Evolutionary conservation across 768 basidiomycete genomes (phyloP), one percentile per base, ranked within the genome.

Genomic region (Auricularia cornea): DNA sequence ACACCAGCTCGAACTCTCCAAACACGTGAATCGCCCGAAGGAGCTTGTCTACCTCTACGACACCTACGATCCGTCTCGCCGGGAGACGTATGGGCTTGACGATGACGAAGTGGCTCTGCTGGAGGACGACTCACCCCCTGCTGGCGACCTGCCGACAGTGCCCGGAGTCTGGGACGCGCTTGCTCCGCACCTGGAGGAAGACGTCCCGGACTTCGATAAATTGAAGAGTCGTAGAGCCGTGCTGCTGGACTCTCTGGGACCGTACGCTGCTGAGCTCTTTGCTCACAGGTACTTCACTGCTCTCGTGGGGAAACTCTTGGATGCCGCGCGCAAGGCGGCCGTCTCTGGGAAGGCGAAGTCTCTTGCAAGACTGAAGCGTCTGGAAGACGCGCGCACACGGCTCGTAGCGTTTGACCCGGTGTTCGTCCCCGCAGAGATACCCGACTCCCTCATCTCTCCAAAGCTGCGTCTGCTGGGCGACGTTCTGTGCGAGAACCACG

Each of bases 221-320:
- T 74, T 91, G n/a, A 75, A 81, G 62, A 80, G 79, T 61, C 83
- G 89, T 60, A 89, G 89, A 72, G 71, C 79, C 54, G 78, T 81
- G 29, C 87, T 89, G 0, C 73, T 82, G 40, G 73, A 79, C 66
- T 86, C 83, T 71, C 72, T 93, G 3, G 91, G 91, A 1, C 85
- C 87, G 11, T 89, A 86, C 70, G 83, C 83, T 56, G 91, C 90
- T 12, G 90, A 91, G 56, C 73, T 87, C 62, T 93, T 84, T 72
- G 77, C 70, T 12, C 60, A 51, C 54, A 59, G 48, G 28, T 68
- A 59, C 44, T 23, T 48, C 20, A 48, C 44, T 5, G 16, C 44
- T 18, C 44, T 48, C 11, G 20, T 48, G 11, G 20, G 20, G 6
- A 48, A 48, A 14, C 35, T 38, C 35, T 10, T 14, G 35, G 44